Conservation (phyloP, 2,329 filamentous ascomycete genomes). For the Colletotrichum godetiae region DNA sequence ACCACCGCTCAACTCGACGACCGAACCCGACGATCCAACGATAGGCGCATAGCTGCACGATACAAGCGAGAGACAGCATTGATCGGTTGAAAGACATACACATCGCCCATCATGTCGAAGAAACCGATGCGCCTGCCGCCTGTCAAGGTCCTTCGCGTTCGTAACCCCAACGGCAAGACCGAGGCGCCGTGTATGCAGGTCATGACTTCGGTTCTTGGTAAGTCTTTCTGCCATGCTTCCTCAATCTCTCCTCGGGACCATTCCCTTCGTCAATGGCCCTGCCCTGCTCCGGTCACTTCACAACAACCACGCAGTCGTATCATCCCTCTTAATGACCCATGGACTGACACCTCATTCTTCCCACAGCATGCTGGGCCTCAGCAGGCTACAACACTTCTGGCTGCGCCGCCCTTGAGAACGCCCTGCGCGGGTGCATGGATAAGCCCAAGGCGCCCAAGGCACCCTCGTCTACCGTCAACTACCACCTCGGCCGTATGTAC, state of each 20-base stretch:
- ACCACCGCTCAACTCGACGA: not conserved
- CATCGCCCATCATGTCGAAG: conserved; percentile 53
- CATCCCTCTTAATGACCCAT: not conserved
- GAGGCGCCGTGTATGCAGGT: conserved; percentile 65
- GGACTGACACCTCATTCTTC: conserved; percentile 5
- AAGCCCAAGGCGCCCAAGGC: conserved; percentile 65
- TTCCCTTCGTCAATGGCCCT: not conserved
- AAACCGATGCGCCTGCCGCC: conserved; percentile 70
- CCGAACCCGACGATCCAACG: not conserved
- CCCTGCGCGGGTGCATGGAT: conserved; percentile 82
- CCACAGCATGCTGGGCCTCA: conserved; percentile 84
- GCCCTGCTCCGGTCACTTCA: not conserved
- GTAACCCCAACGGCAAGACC: conserved; percentile 60
- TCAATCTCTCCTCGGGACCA: not conserved
- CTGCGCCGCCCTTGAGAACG: conserved; percentile 69
- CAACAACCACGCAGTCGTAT: too few relatives aligned
- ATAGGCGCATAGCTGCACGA: not conserved
- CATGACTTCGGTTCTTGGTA: conserved; percentile 70
- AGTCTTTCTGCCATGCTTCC: conserved; percentile 43
- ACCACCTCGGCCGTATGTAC: conserved; percentile 85
- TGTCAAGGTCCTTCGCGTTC: conserved; percentile 64
- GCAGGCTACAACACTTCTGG: conserved; percentile 74
- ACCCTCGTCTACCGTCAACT: conserved; percentile 85
- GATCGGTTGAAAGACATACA: not conserved
- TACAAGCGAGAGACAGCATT: not conserved